Evolutionary conservation across 2,329 filamentous ascomycete species (phyloP).

Genomic region (Rasamsonia emersonii): DNA sequence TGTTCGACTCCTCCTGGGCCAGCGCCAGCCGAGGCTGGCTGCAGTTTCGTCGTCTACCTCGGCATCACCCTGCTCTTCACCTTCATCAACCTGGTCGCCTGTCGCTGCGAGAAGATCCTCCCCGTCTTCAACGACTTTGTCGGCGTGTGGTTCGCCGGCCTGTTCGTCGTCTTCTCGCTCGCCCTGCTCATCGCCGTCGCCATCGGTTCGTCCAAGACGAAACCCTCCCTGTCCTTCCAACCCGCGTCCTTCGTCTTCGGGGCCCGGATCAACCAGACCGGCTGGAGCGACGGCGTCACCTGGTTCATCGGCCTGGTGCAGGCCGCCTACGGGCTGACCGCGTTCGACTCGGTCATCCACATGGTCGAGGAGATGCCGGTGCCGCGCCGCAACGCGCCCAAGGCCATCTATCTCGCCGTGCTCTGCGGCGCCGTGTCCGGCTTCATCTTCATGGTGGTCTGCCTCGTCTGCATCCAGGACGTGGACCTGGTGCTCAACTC

Average conservation of each 20-base stretch:
- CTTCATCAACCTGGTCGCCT: conserved; percentile 43
- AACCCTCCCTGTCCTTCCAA: conserved; percentile 38
- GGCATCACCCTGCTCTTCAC: conserved; percentile 43
- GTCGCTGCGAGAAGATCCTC: conserved; percentile 40
- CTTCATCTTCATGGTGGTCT: conserved; percentile 48
- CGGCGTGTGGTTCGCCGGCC: conserved; percentile 42
- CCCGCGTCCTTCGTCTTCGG: conserved; percentile 46
- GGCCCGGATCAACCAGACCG: conserved; percentile 42
- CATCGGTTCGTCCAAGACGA: too few relatives aligned
- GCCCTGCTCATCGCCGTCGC: conserved; percentile 47
- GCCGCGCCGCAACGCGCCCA: conserved; percentile 43
- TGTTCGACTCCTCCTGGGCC: conserved; percentile 43
- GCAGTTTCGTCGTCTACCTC: conserved; percentile 48
- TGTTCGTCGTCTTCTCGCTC: conserved; percentile 46
- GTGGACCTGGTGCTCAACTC: conserved; percentile 36
- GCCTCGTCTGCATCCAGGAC: conserved; percentile 48
- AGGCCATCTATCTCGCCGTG: conserved; percentile 42
- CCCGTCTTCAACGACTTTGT: conserved; percentile 51
- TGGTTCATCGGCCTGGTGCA: conserved; percentile 53
- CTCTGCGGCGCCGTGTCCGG: conserved; percentile 46
- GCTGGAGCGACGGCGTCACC: conserved; percentile 49
- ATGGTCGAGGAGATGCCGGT: conserved; percentile 41
- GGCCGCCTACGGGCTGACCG: conserved; percentile 48
- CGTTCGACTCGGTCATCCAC: conserved; percentile 52
- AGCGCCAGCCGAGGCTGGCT: conserved; percentile 43